Base-by-base conservation (phyloP, 2,329 filamentous ascomycete species). In the Trichophyton mentagrophytes region DNA sequence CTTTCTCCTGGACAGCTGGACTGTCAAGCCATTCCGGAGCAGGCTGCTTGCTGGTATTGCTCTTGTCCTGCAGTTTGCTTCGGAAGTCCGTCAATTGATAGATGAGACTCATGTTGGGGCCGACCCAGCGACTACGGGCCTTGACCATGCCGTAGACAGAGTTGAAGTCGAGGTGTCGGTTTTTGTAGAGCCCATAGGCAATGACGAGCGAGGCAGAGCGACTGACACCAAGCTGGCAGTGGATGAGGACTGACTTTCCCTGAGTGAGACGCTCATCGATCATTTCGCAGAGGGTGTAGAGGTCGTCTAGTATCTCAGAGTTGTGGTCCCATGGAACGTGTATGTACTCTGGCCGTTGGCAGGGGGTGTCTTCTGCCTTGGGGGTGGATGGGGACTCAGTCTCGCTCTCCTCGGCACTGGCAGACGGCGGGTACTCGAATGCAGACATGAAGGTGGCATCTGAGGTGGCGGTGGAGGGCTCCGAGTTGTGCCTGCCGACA, bases 311-410 rank as follows among this genome's bases (percentile, higher is more conserved):
- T 58, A 86, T 85, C 65, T 86, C 84, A 11, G 83, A 85, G 68
- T 86, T 86, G 70, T 86, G 83, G 65, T 86, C 83, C 83, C 83
- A 86, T 7, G 78, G 78, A 59, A 86, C 80, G 67, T 86, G 83
- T 27, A 86, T 80, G 67, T 86, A 86, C 67, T 86, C 83, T 2
- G 83, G 83, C n/a, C 73, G 27, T 30, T 30, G 70, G 25, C 71
- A 68, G 53, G 72, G 60, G 9, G 49, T 7, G 1, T 30, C 27
- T 7, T 66, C 67, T 1, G 67, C 67, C 60, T 71, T 73, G 25
- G 70, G 69, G 4, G 69, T 70, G 4, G 70, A 69, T 7, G 70
- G 67, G 2, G 38, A 20, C 64, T 44, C 13, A 40, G 61, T 66
- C 38, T 68, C 69, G 8, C 66, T 65, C 22, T 69, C 27, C 27